Evolutionary conservation across 768 basidiomycete species (phyloP).

Genomic region (button mushroom (Agaricus bisporus)): DNA sequence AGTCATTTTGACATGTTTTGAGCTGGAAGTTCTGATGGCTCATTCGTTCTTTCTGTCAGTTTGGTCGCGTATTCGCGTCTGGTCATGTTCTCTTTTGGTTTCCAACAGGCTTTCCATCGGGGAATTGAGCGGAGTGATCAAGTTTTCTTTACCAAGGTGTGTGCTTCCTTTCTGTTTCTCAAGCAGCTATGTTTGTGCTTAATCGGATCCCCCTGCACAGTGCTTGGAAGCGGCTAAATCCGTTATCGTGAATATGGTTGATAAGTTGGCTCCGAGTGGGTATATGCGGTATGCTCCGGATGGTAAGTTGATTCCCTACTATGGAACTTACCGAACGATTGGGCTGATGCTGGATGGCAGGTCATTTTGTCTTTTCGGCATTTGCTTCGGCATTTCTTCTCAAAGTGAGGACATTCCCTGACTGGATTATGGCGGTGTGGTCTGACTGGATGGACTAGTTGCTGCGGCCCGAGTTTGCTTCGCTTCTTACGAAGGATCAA

Average conservation of each 20-base stretch:
- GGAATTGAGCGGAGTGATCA: slow-evolving; percentile 58
- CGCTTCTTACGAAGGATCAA: slow-evolving; percentile 51
- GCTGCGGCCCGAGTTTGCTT: slow-evolving; percentile 68
- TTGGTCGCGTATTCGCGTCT: slow-evolving; percentile 71
- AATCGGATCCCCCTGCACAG: slow-evolving; percentile 23
- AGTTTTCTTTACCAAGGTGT: slow-evolving; percentile 63
- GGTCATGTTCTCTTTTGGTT: slow-evolving; percentile 84
- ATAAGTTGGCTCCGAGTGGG: slow-evolving; percentile 60
- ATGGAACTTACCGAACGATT: background rate
- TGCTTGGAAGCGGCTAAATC: slow-evolving; percentile 66
- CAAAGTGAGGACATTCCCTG: slow-evolving; percentile 41
- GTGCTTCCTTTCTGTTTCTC: slow-evolving; percentile 7
- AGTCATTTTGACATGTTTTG: slow-evolving; percentile 17
- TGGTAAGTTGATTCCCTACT: slow-evolving; percentile 33
- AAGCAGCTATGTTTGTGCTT: background rate
- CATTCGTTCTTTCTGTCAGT: slow-evolving; percentile 28
- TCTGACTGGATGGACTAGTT: slow-evolving; percentile 32
- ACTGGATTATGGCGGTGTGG: background rate
- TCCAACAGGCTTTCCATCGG: slow-evolving; percentile 75
- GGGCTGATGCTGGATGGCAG: slow-evolving; percentile 22
- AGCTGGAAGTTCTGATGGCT: background rate
- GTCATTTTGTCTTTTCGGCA: slow-evolving; percentile 72
- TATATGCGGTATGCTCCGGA: slow-evolving; percentile 79
- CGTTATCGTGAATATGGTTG: slow-evolving; percentile 61
- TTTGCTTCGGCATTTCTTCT: slow-evolving; percentile 82